These are phyloP conservation scores for Venturia effusa DNA, from an alignment of 2,329 filamentous ascomycete genomes.

Conservation along the genomic window DNA sequence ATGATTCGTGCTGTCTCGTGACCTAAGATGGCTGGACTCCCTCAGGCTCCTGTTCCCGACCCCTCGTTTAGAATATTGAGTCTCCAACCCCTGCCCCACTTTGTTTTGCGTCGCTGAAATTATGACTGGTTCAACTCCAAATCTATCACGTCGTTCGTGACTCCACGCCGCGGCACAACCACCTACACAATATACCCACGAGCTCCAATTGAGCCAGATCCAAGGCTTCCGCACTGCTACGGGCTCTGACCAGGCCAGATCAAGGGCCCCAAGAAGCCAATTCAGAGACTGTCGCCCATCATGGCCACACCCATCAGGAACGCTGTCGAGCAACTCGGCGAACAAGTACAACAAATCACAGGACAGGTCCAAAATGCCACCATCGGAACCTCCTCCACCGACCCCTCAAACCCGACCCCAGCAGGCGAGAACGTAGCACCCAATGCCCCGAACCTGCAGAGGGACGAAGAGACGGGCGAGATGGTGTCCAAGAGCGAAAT, in stretches of 20 bases:
- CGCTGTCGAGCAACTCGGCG: conserved; percentile 21
- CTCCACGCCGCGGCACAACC: not conserved
- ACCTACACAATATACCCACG: not conserved
- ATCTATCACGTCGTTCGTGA: not conserved
- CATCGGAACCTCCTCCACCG: conserved; percentile 6
- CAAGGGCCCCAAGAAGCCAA: not conserved
- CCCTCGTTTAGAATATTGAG: not conserved
- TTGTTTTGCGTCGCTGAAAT: not conserved
- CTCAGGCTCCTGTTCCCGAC: too few relatives aligned
- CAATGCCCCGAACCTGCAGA: conserved; percentile 52
- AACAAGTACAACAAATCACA: conserved; percentile 18
- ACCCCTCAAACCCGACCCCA: not conserved
- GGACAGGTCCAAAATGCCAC: conserved; percentile 4
- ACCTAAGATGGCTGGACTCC: too few relatives aligned
- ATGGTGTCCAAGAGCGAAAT: conserved; percentile 49
- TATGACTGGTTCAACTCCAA: not conserved
- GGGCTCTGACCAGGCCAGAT: not conserved
- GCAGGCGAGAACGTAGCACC: conserved; percentile 12
- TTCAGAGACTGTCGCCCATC: not conserved
- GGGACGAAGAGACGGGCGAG: conserved; percentile 92
- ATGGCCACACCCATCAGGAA: conserved; percentile 27
- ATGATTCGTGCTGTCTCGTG: too few relatives aligned
- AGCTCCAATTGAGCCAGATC: too few relatives aligned
- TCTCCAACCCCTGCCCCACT: not conserved
- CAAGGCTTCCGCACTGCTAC: too few relatives aligned